phyloP scores from a whole-genome alignment of 192 early-diverging fungal species.

The Linderina pennispora region DNA sequence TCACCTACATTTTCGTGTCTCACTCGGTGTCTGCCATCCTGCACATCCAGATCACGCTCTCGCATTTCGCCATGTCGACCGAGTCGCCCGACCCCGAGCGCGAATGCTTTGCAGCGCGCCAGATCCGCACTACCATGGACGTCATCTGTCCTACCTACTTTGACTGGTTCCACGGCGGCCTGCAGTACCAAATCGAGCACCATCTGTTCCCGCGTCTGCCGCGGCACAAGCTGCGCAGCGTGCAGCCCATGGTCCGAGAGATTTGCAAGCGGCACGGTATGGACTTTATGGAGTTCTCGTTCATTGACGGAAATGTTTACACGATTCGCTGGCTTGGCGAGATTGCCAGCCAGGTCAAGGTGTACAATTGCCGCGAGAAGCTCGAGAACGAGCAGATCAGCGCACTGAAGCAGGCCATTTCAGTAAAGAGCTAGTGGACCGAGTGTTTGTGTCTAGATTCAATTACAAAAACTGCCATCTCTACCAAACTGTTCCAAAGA shows the following conservation, averaged over 20 bases:
- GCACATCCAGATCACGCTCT: constrained; percentile 94
- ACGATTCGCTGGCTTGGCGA: constrained; percentile 66
- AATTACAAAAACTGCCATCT: no score
- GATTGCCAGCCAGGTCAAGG: constrained; percentile 56
- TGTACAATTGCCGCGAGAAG: constrained; percentile 32
- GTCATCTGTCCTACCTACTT: constrained; percentile 89
- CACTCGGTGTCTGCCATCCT: constrained; percentile 80
- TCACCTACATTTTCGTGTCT: constrained; percentile 68
- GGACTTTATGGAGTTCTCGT: constrained; percentile 72
- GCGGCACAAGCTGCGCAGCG: constrained; percentile 73
- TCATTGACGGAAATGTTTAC: constrained; percentile 75
- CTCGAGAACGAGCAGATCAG: constrained; percentile 9
- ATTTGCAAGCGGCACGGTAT: constrained; percentile 74
- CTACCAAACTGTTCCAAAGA: no score
- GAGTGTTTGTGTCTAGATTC: no score
- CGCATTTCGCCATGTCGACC: constrained; percentile 93
- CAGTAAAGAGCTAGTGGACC: no score
- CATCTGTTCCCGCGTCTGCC: constrained; percentile 93
- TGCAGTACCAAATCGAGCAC: constrained; percentile 95
- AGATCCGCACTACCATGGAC: constrained; percentile 92
- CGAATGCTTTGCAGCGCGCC: constrained; percentile 81
- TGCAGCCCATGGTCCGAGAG: constrained; percentile 65
- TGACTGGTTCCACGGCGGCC: constrained; percentile 97
- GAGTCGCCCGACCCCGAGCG: constrained; percentile 56
- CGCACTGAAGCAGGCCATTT: neutral